Conservation (phyloP, 176 grass and related monocot genomes). For the Tuctoria greenei region DNA sequence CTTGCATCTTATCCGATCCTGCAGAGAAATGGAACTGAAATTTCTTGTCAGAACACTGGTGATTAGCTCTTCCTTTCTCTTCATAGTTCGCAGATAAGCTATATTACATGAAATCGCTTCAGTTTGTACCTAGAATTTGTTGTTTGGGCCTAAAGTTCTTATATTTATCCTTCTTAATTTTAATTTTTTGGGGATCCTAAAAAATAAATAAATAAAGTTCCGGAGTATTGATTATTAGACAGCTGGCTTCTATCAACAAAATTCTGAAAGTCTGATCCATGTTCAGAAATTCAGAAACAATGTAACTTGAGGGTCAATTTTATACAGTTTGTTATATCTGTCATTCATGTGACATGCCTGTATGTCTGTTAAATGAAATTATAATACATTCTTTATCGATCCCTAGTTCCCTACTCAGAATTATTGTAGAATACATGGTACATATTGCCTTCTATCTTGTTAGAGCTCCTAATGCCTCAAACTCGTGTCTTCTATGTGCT, state of each 20-base stretch:
- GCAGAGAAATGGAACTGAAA: conserved; percentile 97
- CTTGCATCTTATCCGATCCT: conserved; percentile 84
- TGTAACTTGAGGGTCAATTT: not conserved
- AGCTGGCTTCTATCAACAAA: not conserved
- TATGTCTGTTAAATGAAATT: conserved; percentile 20
- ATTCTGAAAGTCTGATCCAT: conserved; percentile 4
- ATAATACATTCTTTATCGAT: not conserved
- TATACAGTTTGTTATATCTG: conserved; percentile 10
- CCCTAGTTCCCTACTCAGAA: conserved; percentile 20
- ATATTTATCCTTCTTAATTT: conserved; percentile 29
- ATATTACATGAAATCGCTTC: not conserved
- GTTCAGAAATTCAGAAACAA: not conserved
- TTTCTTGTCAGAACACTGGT: conserved; percentile 96
- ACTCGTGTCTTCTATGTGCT: not conserved
- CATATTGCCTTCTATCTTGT: conserved; percentile 17
- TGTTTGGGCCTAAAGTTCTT: conserved; percentile 37
- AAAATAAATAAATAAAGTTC: not conserved
- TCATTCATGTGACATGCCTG: conserved; percentile 19
- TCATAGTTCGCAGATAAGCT: conserved; percentile 23
- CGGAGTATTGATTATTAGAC: conserved; percentile 18
- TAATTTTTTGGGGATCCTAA: not conserved
- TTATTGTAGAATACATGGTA: conserved; percentile 23
- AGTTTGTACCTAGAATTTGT: conserved; percentile 22
- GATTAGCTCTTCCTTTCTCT: conserved; percentile 37
- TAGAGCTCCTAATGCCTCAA: not conserved